phyloP scores from a whole-genome alignment of 768 basidiomycete species.

The Naganishia onofrii region DNA sequence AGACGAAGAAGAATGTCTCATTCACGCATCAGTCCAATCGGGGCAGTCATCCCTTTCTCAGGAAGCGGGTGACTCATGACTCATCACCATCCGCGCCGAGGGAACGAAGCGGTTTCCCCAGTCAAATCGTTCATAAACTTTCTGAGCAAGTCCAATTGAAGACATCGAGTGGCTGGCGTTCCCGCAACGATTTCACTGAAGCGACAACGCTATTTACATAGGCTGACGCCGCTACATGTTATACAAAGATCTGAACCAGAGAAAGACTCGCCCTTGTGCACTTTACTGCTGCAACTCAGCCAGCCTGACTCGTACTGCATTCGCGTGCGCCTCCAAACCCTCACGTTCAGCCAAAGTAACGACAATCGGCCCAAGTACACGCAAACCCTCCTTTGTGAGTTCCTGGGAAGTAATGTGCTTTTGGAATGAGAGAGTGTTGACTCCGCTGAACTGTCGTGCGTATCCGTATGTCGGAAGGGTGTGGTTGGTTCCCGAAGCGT shows the following conservation, averaged over 20 bases:
- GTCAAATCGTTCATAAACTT: no score
- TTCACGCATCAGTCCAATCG: not conserved
- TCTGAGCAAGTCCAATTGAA: no score
- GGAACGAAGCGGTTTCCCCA: not conserved
- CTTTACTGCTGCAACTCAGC: constrained; percentile 32
- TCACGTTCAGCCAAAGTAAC: constrained; percentile 89
- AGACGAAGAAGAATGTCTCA: not conserved
- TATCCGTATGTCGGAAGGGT: constrained; percentile 86
- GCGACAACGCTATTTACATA: not conserved
- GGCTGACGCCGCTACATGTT: not conserved
- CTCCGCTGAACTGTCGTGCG: constrained; percentile 95
- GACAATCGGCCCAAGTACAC: constrained; percentile 77
- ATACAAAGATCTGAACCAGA: not conserved
- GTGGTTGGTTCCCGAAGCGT: constrained; percentile 98
- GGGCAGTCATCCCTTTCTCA: not conserved
- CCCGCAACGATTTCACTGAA: not conserved
- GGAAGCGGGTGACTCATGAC: not conserved
- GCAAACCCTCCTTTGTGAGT: constrained; percentile 73
- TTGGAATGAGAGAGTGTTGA: constrained; percentile 95
- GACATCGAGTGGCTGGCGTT: no score
- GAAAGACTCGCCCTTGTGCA: not conserved
- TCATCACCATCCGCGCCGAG: not conserved
- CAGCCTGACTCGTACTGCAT: constrained; percentile 86
- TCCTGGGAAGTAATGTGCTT: constrained; percentile 98
- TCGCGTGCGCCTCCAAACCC: constrained; percentile 89